Evolutionary conservation across 208 protist species (phyloP).

Genomic region (Trypanosoma boissoni): DNA sequence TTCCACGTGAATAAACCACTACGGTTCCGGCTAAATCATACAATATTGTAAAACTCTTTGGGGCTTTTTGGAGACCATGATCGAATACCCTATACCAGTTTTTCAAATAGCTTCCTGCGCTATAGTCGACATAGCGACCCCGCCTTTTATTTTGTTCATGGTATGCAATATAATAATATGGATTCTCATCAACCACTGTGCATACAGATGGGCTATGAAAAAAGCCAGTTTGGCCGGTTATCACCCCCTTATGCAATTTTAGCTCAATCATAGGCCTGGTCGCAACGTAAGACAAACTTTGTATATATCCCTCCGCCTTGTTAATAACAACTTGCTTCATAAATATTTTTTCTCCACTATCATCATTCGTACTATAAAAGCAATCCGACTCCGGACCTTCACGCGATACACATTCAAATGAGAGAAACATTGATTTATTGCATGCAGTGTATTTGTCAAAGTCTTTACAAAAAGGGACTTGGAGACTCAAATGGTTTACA

Average conservation of each 20-base stretch:
- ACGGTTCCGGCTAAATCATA: slow-evolving; percentile 32
- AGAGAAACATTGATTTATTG: background rate
- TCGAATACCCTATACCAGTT: slow-evolving; percentile 41
- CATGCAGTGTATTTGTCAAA: slow-evolving; percentile 11
- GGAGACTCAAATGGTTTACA: slow-evolving; percentile 25
- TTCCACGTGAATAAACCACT: slow-evolving; percentile 29
- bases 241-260: no score
- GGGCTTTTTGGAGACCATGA: slow-evolving; percentile 30
- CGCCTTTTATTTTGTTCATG: background rate
- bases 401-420: background rate
- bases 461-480: slow-evolving; percentile 36
- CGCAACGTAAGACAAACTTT: background rate
- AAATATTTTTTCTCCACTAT: background rate
- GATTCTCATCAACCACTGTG: background rate
- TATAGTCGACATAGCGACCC: slow-evolving; percentile 22
- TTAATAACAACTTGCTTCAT: background rate
- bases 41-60: slow-evolving; percentile 40
- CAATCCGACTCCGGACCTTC: background rate
- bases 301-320: background rate
- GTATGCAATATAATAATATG: background rate
- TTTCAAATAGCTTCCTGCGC: slow-evolving; percentile 31
- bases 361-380: background rate
- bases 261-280: no score
- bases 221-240: no score
- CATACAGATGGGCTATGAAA: no score